A percentile compares a stretch with the other conserved stretches of the same genome.
Evolutionary conservation across 2,329 filamentous ascomycete species (phyloP).

Genomic region (Calonectria multiphialidica): DNA sequence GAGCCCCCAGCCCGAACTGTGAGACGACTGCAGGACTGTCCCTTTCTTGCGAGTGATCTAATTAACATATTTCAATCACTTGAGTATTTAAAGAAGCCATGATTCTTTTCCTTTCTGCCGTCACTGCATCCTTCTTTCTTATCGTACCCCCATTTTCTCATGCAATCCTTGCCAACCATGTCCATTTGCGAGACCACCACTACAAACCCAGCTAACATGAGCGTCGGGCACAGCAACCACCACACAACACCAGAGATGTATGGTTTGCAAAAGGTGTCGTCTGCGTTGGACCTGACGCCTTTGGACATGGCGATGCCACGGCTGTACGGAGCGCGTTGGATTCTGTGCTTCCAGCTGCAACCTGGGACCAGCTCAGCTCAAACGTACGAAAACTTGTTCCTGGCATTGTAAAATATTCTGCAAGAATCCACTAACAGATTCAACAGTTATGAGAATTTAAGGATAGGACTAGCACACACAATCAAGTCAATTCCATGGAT

Average conservation of each 20-base stretch:
- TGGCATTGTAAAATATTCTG: background rate
- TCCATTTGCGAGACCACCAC: background rate
- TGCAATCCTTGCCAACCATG: background rate
- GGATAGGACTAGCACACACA: background rate
- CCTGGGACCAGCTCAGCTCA: background rate
- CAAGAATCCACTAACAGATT: background rate
- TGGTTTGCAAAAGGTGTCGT: background rate
- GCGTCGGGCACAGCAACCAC: background rate
- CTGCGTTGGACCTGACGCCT: background rate
- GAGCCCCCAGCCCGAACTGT: background rate
- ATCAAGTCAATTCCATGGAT: slow-evolving; percentile 1
- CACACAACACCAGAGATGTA: background rate
- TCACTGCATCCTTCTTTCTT: background rate
- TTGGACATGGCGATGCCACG: slow-evolving; percentile 3
- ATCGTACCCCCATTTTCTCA: background rate
- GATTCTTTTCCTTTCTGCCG: background rate
- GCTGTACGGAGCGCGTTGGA: background rate
- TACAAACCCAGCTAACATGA: background rate
- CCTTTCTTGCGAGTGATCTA: background rate
- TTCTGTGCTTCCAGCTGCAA: background rate
- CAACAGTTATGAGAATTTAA: background rate
- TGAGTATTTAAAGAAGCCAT: background rate
- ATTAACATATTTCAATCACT: background rate
- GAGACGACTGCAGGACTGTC: background rate
- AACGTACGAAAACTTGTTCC: background rate